Base-by-base conservation (phyloP, 2,329 filamentous ascomycete genomes). In the Trichoderma citrinoviride region DNA sequence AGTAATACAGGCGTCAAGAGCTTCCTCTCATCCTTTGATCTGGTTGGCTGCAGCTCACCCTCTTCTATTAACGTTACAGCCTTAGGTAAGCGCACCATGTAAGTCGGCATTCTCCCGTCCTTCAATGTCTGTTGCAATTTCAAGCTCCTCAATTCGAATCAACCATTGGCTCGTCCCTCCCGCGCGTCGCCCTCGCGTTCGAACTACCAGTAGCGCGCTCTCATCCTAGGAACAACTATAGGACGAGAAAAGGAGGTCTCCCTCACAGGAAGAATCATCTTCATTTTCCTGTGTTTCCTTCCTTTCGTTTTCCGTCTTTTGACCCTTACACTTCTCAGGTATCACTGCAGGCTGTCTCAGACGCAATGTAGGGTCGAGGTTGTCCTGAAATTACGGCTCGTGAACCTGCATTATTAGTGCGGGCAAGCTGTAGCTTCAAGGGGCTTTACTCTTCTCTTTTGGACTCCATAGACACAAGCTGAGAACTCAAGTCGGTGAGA, bases 321-420 rank as follows among this genome's bases (percentile, higher is more conserved):
- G 1, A 10, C 29, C 29, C 7, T 33, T n/a, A n/a, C n/a, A n/a
- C n/a, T n/a, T n/a, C n/a, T n/a, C n/a, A n/a, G n/a, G n/a, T n/a
- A n/a, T n/a, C n/a, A n/a, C n/a, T n/a, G n/a, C 56, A 23, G 19
- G 23, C 7, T 60, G 56, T 60, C 56, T 60, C 56, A 60, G 27
- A 50, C 44, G 41, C 33, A 50, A 27, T n/a, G 56, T 60, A 60
- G 44, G 56, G 44, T 41, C 25, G 33, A 27, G 44, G 6, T 33
- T 15, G 21, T 41, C 17, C 56, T 60, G 56, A 60, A 50, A 60
- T 60, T 41, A 50, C 23, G 29, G 46, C 46, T n/a, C 21, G 49
- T 17, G 56, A 60, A 40, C 43, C 56, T 37, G 56, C 56, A 60
- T 49, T 41, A 27, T 37, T 41, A 40, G 56, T 50, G 33, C 44